Conservation (phyloP, 345 rosid species). For the Salix caprea region DNA sequence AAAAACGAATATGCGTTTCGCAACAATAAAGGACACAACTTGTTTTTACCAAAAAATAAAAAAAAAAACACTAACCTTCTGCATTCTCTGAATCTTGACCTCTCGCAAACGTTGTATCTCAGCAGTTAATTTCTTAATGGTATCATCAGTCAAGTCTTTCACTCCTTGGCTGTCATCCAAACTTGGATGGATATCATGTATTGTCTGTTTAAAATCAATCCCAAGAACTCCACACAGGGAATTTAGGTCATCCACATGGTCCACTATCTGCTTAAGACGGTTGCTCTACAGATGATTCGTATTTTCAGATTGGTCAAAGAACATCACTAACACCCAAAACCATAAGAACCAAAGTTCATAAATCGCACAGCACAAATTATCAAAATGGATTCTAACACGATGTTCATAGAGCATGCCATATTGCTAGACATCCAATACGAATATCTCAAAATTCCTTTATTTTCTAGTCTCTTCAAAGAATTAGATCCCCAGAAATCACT, state of each 20-base stretch:
- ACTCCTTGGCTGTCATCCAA: constrained; percentile 50
- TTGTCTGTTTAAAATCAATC: constrained; percentile 53
- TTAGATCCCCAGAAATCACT: too few species aligned
- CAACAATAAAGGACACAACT: neutral
- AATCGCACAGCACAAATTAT: neutral
- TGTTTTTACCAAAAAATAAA: neutral
- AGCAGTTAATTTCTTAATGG: constrained; percentile 47
- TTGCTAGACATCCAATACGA: too few species aligned
- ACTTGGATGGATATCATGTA: constrained; percentile 53
- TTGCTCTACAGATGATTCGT: constrained; percentile 44
- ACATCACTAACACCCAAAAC: neutral
- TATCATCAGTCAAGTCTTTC: constrained; percentile 49
- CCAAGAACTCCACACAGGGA: constrained; percentile 73
- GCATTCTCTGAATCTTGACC: constrained; percentile 83
- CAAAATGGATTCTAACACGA: neutral
- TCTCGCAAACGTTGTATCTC: constrained; percentile 52
- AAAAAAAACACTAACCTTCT: constrained; percentile 42
- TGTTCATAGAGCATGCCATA: too few species aligned
- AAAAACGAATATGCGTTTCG: neutral
- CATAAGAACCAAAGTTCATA: neutral
- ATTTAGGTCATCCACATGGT: constrained; percentile 40
- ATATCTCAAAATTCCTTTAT: too few species aligned
- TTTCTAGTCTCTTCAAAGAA: too few species aligned
- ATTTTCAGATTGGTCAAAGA: neutral
- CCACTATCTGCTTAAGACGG: constrained; percentile 56